Percentiles rank a stretch among this genome's conserved stretches.
These are phyloP conservation scores for Fistulifera pelliculosa DNA, from an alignment of 108 stramenopile genomes.

Conservation along the genomic window DNA sequence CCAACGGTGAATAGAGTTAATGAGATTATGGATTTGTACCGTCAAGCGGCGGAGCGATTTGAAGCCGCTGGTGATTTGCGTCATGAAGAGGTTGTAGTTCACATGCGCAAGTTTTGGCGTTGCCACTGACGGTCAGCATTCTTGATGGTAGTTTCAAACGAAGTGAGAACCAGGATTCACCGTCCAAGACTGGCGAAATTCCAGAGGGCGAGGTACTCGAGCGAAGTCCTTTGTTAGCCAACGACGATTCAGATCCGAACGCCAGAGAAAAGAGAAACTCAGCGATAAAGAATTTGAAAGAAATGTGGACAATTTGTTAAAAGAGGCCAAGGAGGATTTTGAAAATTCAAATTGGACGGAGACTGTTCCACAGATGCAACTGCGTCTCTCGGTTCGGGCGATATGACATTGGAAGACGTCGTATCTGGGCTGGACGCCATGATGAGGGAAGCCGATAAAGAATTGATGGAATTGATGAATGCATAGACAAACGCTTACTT, in stretches of 20 bases:
- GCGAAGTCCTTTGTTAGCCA: slow-evolving; percentile 19
- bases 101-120: slow-evolving; percentile 82
- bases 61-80: slow-evolving; percentile 78
- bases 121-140: slow-evolving; percentile 70
- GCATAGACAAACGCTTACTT: slow-evolving; percentile 4
- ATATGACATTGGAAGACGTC: slow-evolving; percentile 30
- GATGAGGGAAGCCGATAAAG: slow-evolving; percentile 73
- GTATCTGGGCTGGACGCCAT: slow-evolving; percentile 80
- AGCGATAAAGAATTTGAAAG: slow-evolving; percentile 36
- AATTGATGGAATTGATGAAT: slow-evolving; percentile 67
- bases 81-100: slow-evolving; percentile 76
- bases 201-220: slow-evolving; percentile 67
- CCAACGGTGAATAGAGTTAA: slow-evolving; percentile 71
- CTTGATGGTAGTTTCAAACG: slow-evolving; percentile 67
- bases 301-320: slow-evolving; percentile 55
- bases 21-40: slow-evolving; percentile 88
- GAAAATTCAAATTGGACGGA: slow-evolving; percentile 35
- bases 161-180: slow-evolving; percentile 18
- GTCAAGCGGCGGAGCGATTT: slow-evolving; percentile 85
- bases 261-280: slow-evolving; percentile 14
- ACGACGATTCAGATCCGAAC: slow-evolving; percentile 34
- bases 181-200: slow-evolving; percentile 18
- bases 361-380: slow-evolving; percentile 24
- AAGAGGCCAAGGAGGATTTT: slow-evolving; percentile 65
- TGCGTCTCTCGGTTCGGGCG: slow-evolving; percentile 17